These are phyloP conservation scores for Ceratobasidium sp. DNA, from an alignment of 1,284 basidiomycete genomes.

Conservation along the genomic window DNA sequence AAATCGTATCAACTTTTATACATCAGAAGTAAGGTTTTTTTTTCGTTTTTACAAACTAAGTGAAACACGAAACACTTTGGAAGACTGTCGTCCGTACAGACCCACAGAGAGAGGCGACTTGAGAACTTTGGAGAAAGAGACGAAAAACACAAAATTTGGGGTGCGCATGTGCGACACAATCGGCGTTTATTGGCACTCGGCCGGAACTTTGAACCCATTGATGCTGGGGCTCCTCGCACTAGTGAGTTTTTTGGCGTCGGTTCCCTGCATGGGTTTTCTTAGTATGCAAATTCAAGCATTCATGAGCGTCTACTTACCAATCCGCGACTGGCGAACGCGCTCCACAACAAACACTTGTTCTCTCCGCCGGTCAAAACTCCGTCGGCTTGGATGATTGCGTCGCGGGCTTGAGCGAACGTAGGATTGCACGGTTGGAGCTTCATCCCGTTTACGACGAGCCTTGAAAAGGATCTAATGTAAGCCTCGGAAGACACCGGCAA, in stretches of 20 bases:
- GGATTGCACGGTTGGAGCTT: conserved; percentile 77
- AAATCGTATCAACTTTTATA: too few relatives aligned
- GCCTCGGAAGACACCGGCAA: background rate
- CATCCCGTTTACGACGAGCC: conserved; percentile 66
- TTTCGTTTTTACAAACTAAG: background rate
- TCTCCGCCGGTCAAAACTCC: conserved; percentile 90
- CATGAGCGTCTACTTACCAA: conserved; percentile 59
- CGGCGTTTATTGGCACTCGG: conserved; percentile 22
- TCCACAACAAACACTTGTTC: conserved; percentile 93
- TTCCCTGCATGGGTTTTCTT: background rate
- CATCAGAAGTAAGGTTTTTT: too few relatives aligned
- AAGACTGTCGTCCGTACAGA: too few relatives aligned
- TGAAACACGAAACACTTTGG: too few relatives aligned
- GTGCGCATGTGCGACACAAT: background rate
- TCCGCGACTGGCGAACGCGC: conserved; percentile 86
- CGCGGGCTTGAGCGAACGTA: conserved; percentile 90
- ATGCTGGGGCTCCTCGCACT: conserved; percentile 13
- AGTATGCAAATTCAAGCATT: background rate
- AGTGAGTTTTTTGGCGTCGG: conserved; percentile 34
- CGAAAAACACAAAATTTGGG: background rate
- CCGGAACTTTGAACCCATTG: conserved; percentile 42
- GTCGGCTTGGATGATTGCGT: conserved; percentile 94
- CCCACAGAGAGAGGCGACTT: too few relatives aligned
- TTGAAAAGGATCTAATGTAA: conserved; percentile 48
- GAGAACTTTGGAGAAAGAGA: background rate